These are phyloP conservation scores for Chrysoporthe deuterocubensis DNA, from an alignment of 2,329 filamentous ascomycete genomes.

Conservation along the genomic window DNA sequence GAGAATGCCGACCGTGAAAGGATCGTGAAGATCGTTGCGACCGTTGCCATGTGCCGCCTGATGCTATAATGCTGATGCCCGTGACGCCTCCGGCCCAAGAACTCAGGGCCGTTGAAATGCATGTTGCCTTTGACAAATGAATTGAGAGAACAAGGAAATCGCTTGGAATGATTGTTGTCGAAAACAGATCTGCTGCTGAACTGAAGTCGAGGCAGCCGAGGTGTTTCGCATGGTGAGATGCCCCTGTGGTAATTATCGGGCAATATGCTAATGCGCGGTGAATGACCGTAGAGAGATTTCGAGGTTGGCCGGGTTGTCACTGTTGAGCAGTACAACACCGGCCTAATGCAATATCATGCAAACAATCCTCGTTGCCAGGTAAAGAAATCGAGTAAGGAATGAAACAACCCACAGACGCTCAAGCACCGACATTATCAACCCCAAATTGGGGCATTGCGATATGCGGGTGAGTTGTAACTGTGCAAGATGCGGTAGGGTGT, in stretches of 20 bases:
- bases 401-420: not conserved
- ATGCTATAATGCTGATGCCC: slow-evolving; percentile 5
- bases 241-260: not conserved
- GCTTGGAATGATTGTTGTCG: slow-evolving; percentile 1
- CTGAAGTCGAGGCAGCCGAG: not conserved
- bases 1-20: slow-evolving; percentile 12
- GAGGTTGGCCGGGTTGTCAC: not conserved
- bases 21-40: not conserved
- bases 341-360: slow-evolving; percentile 16
- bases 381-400: not conserved
- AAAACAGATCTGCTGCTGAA: not conserved
- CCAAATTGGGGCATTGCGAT: slow-evolving; percentile 60
- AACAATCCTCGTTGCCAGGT: not conserved
- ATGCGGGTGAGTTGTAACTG: slow-evolving; percentile 63
- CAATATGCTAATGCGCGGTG: not conserved
- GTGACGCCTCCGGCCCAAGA: not conserved
- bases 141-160: not conserved
- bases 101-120: not conserved
- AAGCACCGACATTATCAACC: slow-evolving; percentile 39
- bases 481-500: slow-evolving; percentile 58
- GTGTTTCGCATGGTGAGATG: not conserved
- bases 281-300: not conserved
- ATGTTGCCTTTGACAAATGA: not conserved
- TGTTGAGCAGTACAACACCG: slow-evolving; percentile 18
- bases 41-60: slow-evolving; percentile 11